phyloP scores from a whole-genome alignment of 202 grass and related monocot species.

The Bolboschoenoplectus hybrid region DNA sequence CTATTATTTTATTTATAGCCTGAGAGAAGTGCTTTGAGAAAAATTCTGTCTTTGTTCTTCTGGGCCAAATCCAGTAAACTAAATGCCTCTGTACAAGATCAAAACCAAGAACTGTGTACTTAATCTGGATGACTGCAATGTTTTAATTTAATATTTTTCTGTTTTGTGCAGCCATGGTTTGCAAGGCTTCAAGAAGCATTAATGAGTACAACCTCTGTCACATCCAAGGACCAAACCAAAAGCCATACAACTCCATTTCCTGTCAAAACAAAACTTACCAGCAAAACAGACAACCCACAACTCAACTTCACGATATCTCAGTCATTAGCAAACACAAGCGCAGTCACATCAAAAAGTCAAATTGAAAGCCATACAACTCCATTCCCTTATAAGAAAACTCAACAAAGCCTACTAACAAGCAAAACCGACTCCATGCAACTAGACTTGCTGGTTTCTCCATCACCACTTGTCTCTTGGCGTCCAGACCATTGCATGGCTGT shows the following conservation, averaged over 20 bases:
- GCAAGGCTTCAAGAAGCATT: constrained; percentile 65
- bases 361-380: constrained; percentile 31
- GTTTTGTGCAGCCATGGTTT: constrained; percentile 71
- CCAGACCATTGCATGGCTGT: constrained; percentile 56
- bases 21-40: not conserved
- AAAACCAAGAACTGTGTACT: not conserved
- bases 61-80: not conserved
- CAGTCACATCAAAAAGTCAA: constrained; percentile 36
- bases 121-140: constrained; percentile 19
- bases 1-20: not conserved
- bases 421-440: constrained; percentile 27
- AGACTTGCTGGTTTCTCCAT: constrained; percentile 71
- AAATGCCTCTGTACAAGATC: not conserved
- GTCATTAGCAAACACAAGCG: constrained; percentile 51
- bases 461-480: constrained; percentile 90
- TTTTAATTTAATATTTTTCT: constrained; percentile 14
- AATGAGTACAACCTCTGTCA: constrained; percentile 45
- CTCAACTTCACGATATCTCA: constrained; percentile 56
- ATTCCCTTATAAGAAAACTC: not conserved
- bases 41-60: not conserved
- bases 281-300: constrained; percentile 19
- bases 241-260: constrained; percentile 29
- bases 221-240: constrained; percentile 21
- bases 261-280: not conserved
- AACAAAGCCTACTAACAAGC: constrained; percentile 18